Conservation (phyloP, 306 rosid species). For the Senna siamea region DNA sequence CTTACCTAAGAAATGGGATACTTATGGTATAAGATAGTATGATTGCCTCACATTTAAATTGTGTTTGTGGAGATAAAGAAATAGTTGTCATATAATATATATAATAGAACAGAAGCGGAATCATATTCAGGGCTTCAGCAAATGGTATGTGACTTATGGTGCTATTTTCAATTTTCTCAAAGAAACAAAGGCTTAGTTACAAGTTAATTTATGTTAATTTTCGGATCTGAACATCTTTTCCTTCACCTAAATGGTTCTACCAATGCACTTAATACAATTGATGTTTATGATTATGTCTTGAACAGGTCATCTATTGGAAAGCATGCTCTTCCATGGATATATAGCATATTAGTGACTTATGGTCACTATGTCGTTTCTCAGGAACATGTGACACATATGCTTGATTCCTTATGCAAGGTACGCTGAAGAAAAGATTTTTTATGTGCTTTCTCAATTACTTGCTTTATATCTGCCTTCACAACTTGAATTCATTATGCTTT, state of each 20-base stretch:
- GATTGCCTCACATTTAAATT: background rate
- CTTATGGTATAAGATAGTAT: too few relatives aligned
- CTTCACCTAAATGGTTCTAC: slow-evolving; percentile 22
- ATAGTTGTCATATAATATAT: background rate
- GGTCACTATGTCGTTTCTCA: slow-evolving; percentile 58
- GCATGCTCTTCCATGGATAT: slow-evolving; percentile 82
- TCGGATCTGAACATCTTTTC: slow-evolving; percentile 5
- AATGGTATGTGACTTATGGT: background rate
- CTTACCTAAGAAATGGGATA: too few relatives aligned
- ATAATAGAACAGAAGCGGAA: background rate
- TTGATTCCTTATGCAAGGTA: slow-evolving; percentile 78
- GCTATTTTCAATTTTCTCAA: slow-evolving; percentile 14
- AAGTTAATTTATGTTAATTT: slow-evolving; percentile 12
- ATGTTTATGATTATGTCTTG: slow-evolving; percentile 38
- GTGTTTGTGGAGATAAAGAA: background rate
- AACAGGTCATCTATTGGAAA: slow-evolving; percentile 72
- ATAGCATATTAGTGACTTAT: slow-evolving; percentile 70
- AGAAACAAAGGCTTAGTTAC: slow-evolving; percentile 6
- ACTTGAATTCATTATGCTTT: slow-evolving; percentile 21
- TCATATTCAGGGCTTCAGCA: background rate
- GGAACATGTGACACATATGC: slow-evolving; percentile 49
- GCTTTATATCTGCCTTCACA: slow-evolving; percentile 22
- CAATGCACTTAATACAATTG: slow-evolving; percentile 20
- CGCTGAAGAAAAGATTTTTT: background rate
- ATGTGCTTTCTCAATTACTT: slow-evolving; percentile 38